These are phyloP conservation scores for Limnomonas spitsbergensis DNA, from an alignment of 139 green algal species.

Conservation along the genomic window DNA sequence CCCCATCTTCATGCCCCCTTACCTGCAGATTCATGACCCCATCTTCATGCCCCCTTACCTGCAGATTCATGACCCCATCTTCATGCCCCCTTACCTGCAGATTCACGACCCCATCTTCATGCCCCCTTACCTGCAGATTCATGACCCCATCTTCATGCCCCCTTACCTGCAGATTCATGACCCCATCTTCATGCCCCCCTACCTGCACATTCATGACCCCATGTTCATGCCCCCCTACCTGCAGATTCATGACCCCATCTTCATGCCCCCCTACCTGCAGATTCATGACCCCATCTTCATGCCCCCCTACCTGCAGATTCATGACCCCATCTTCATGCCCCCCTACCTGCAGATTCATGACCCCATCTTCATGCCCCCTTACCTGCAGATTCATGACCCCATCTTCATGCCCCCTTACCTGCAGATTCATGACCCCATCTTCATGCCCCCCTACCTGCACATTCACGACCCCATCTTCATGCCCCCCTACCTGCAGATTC, in stretches of 20 bases:
- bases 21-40: background rate
- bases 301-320: too few species aligned
- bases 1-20: too few species aligned
- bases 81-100: too few species aligned
- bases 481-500: background rate
- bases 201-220: slow-evolving; percentile 18
- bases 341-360: slow-evolving; percentile 10
- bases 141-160: too few species aligned
- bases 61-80: slow-evolving; percentile 15
- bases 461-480: background rate
- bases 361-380: too few species aligned
- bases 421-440: slow-evolving; percentile 15
- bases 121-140: background rate
- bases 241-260: background rate
- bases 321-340: background rate
- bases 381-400: background rate
- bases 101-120: background rate
- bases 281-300: slow-evolving; percentile 20
- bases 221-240: too few species aligned
- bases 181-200: background rate
- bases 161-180: background rate
- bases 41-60: slow-evolving; percentile 4
- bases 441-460: too few species aligned
- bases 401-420: slow-evolving; percentile 4
- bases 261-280: slow-evolving; percentile 1